Conservation (phyloP, 2,329 filamentous ascomycete genomes). For the Microcera coccophila region DNA sequence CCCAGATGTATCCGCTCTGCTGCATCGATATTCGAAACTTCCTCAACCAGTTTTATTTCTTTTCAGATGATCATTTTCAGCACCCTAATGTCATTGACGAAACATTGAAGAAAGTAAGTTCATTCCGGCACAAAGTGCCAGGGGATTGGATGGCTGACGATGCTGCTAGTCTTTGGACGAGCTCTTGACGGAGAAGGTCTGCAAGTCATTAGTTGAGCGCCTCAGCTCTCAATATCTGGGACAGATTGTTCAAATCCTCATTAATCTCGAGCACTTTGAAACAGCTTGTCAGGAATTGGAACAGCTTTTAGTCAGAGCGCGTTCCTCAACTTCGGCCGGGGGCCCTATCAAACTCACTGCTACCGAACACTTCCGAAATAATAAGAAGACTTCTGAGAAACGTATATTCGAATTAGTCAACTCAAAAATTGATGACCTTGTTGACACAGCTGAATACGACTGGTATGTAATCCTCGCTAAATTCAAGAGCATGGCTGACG, state of each 20-base stretch:
- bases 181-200: constrained; percentile 88
- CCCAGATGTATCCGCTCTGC: constrained; percentile 97
- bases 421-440: constrained; percentile 95
- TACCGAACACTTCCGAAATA: constrained; percentile 78
- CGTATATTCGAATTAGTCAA: constrained; percentile 98
- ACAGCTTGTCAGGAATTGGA: constrained; percentile 88
- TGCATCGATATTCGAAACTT: constrained; percentile 99
- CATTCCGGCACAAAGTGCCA: not conserved
- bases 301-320: constrained; percentile 75
- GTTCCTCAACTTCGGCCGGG: constrained; percentile 75
- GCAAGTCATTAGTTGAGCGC: constrained; percentile 81
- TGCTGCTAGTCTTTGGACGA: constrained; percentile 76
- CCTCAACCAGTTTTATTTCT: constrained; percentile 96
- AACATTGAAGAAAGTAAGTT: constrained; percentile 72
- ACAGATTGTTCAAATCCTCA: constrained; percentile 97
- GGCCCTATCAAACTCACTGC: constrained; percentile 76
- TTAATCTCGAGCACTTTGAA: constrained; percentile 96
- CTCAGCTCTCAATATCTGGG: constrained; percentile 90
- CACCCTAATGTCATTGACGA: constrained; percentile 87
- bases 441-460: constrained; percentile 96
- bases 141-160: constrained; percentile 8
- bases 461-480: constrained; percentile 51
- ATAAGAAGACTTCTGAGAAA: constrained; percentile 95
- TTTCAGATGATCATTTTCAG: constrained; percentile 93
- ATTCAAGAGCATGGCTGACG: constrained; percentile 12